Evolutionary conservation across 352 stramenopile species (phyloP).

Genomic region (Globisporangium solare): DNA sequence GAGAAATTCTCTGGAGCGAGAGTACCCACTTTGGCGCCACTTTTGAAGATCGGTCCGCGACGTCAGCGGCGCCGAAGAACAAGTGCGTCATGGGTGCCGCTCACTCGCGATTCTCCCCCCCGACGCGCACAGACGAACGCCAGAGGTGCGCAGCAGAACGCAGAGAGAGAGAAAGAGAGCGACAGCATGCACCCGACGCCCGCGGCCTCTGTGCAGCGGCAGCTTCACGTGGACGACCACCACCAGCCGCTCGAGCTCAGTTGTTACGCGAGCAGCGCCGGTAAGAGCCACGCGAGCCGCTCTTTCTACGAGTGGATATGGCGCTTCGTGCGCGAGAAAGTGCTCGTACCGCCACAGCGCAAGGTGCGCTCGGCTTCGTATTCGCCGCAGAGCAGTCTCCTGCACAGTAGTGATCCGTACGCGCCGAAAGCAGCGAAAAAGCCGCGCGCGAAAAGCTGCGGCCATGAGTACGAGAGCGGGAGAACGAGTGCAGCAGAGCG

Average conservation of each 20-base stretch:
- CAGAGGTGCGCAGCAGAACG: no score
- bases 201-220: no score
- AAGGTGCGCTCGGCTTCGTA: slow-evolving; percentile 17
- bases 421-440: not conserved
- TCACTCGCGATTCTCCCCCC: no score
- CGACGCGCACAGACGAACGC: no score
- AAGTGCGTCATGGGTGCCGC: no score
- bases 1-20: no score
- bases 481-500: slow-evolving; percentile 3
- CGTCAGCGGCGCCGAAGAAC: no score
- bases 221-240: not conserved
- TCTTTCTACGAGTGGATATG: slow-evolving; percentile 13
- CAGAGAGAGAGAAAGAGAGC: no score
- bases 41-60: no score
- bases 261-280: not conserved
- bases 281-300: not conserved
- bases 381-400: not conserved
- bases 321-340: slow-evolving; percentile 10
- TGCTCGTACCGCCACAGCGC: not conserved
- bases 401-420: no score
- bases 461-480: not conserved
- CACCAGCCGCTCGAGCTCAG: not conserved
- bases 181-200: no score
- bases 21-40: no score
- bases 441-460: slow-evolving; percentile 11